These are phyloP conservation scores for Sugiyamaella marilandica DNA, from an alignment of 805 yeast genomes.

Conservation along the genomic window DNA sequence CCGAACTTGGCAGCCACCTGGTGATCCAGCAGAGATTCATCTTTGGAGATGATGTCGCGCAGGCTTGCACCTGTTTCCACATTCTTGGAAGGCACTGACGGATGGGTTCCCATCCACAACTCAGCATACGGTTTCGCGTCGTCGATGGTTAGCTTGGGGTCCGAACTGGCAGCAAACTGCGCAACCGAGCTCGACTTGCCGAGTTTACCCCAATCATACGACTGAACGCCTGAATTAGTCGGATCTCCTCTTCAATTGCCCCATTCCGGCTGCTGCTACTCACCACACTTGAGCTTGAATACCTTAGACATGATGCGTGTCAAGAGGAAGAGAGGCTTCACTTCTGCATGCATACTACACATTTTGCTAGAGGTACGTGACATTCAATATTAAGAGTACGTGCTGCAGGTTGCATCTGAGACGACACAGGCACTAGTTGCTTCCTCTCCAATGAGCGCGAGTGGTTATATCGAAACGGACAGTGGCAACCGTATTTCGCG, in stretches of 20 bases:
- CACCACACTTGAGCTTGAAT: conserved; percentile 36
- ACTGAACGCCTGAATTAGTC: conserved; percentile 52
- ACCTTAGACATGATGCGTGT: conserved; percentile 12
- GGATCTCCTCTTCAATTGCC: conserved; percentile 23
- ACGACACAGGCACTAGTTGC: no score
- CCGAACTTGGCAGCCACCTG: conserved; percentile 62
- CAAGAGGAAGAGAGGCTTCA: not conserved
- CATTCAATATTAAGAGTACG: no score
- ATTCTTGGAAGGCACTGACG: conserved; percentile 74
- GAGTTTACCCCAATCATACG: conserved; percentile 83
- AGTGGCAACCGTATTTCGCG: conserved; percentile 35
- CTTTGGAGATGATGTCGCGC: conserved; percentile 57
- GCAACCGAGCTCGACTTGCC: conserved; percentile 89
- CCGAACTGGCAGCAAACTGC: conserved; percentile 68
- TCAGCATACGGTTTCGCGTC: conserved; percentile 90
- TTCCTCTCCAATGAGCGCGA: no score
- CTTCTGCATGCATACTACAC: not conserved
- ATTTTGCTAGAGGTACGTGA: not conserved
- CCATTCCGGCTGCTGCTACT: conserved; percentile 8
- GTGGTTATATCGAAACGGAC: conserved; percentile 25
- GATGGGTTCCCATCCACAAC: conserved; percentile 99
- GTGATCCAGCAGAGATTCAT: conserved; percentile 52
- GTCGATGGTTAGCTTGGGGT: conserved; percentile 56
- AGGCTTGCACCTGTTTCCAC: conserved; percentile 53
- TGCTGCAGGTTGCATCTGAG: no score